phyloP scores from a whole-genome alignment of 2,329 filamentous ascomycete species.

The Botrytis porri region DNA sequence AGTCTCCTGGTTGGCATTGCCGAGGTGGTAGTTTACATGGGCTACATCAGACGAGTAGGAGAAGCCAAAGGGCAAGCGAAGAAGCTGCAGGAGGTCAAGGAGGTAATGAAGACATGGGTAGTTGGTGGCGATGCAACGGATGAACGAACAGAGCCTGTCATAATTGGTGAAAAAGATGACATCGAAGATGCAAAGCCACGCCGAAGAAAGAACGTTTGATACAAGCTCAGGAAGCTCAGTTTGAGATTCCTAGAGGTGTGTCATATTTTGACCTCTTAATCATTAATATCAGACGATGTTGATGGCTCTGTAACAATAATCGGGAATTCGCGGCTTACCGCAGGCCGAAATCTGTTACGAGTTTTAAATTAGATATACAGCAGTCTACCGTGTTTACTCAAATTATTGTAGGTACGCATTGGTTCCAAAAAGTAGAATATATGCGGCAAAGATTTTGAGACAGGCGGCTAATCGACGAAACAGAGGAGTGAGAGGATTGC shows the following conservation, averaged over 20 bases:
- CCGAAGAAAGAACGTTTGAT: slow-evolving; percentile 13
- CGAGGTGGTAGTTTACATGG: slow-evolving; percentile 74
- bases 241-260: background rate
- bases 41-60: slow-evolving; percentile 68
- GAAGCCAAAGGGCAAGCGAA: slow-evolving; percentile 64
- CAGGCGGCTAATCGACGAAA: slow-evolving; percentile 14
- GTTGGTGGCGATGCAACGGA: slow-evolving; percentile 44
- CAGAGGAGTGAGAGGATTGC: slow-evolving; percentile 16
- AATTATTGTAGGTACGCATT: background rate
- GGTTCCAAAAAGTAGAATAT: background rate
- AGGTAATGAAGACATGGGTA: slow-evolving; percentile 71
- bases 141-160: slow-evolving; percentile 15
- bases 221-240: background rate
- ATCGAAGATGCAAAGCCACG: slow-evolving; percentile 14
- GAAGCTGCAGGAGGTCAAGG: slow-evolving; percentile 60
- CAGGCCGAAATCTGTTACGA: background rate
- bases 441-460: slow-evolving; percentile 9
- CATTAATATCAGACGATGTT: background rate
- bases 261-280: background rate
- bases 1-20: slow-evolving; percentile 68
- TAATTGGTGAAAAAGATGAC: slow-evolving; percentile 2
- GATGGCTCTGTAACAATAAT: background rate
- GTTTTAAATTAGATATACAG: slow-evolving; percentile 7
- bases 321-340: background rate
- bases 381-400: background rate